These are phyloP conservation scores for Sporothrix globosa DNA, from an alignment of 2,329 filamentous ascomycete species.

Conservation along the genomic window DNA sequence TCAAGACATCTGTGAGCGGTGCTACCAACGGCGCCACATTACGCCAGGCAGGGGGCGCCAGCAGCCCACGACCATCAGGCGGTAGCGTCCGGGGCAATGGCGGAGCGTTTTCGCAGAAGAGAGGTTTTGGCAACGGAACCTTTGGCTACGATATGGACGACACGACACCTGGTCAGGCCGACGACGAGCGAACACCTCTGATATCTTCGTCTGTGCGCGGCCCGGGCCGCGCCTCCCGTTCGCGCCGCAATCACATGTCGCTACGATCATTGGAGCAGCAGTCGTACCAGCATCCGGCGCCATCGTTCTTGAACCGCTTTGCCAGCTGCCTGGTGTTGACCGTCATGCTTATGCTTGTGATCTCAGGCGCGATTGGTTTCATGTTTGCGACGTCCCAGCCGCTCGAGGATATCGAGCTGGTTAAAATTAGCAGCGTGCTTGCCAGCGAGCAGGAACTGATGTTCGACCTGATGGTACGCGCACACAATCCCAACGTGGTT, in stretches of 20 bases:
- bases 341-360: slow-evolving; percentile 76
- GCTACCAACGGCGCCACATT: slow-evolving; percentile 20
- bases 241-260: slow-evolving; percentile 58
- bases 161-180: slow-evolving; percentile 65
- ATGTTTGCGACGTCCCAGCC: slow-evolving; percentile 91
- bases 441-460: slow-evolving; percentile 95
- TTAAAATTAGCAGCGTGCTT: slow-evolving; percentile 84
- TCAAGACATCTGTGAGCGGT: slow-evolving; percentile 60
- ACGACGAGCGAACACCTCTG: slow-evolving; percentile 86
- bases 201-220: slow-evolving; percentile 64
- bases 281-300: slow-evolving; percentile 59
- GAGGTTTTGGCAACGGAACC: slow-evolving; percentile 48
- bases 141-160: slow-evolving; percentile 80
- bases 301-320: slow-evolving; percentile 70
- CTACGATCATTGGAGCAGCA: slow-evolving; percentile 75
- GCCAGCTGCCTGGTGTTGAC: slow-evolving; percentile 87
- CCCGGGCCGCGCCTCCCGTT: slow-evolving; percentile 58
- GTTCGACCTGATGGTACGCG: slow-evolving; percentile 85
- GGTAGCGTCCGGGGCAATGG: slow-evolving; percentile 34
- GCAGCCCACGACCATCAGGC: slow-evolving; percentile 63
- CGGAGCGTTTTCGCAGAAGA: slow-evolving; percentile 30
- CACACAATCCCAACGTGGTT: slow-evolving; percentile 91
- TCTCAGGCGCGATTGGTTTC: slow-evolving; percentile 84
- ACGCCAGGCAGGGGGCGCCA: slow-evolving; percentile 65
- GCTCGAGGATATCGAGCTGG: slow-evolving; percentile 74